Evolutionary conservation across 1,284 basidiomycete genomes (phyloP), one percentile per base, ranked within the genome.

Genomic region (Salmacisia buchloeana): DNA sequence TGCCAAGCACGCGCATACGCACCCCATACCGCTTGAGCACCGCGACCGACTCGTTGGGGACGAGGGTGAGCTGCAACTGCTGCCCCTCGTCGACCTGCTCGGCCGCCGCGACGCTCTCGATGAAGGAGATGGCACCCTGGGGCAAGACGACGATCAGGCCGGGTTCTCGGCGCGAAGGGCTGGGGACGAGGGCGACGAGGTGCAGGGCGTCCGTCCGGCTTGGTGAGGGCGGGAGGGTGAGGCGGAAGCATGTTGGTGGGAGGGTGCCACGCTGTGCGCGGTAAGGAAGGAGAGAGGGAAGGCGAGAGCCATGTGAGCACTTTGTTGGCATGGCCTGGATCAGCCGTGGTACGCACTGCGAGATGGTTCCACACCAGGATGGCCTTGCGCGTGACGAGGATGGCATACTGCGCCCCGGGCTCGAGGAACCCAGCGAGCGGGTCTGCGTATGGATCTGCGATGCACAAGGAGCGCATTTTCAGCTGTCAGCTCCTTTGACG

Each of bases 321-420:
- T 13, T 33, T n/a, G 49, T 1, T 18, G 49, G 13, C 27, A 18
- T 7, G 0, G 27, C 9, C 18, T 7, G 15, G 6, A 18, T 58
- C 1, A 58, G 10, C 38, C 34, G 10, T 36, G 31, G 15, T 15
- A 66, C 69, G 59, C 6, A 72, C 65, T 27, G 69, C 65, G 3
- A 62, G 45, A 58, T 74, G 75, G 68, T 70, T 77, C 76, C 76
- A 78, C 0, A 76, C 74, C 36, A 68, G 74, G 56, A 70, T 71
- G 56, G 66, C 63, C 18, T 60, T 61, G n/a, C 69, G 64, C 2
- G 74, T 67, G 10, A 75, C 58, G 10, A 78, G 63, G 34, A 60
- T 67, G 1, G 75, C 75, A 57, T 72, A 74, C 13, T 72, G 72
- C 2, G 74, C 77, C 15, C 61, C 33, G 2, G 68, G 64, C 56